phyloP scores from a whole-genome alignment of 2,329 filamentous ascomycete species.

The Penicillium sp. region DNA sequence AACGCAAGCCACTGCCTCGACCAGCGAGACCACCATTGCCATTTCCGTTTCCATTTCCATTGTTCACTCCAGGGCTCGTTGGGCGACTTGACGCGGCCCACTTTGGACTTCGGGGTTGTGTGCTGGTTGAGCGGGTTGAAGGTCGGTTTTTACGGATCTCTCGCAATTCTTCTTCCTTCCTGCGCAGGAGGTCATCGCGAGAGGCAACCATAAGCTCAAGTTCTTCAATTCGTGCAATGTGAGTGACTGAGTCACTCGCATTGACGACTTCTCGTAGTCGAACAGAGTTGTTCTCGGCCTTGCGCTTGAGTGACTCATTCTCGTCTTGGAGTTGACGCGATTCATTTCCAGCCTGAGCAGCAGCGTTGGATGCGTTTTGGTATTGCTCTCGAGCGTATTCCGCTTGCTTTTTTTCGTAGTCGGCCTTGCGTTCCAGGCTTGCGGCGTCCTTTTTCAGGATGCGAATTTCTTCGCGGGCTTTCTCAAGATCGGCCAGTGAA shows the following conservation, averaged over 20 bases:
- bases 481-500: slow-evolving; percentile 43
- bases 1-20: slow-evolving; percentile 40
- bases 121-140: slow-evolving; percentile 44
- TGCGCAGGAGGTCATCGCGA: slow-evolving; percentile 42
- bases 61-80: slow-evolving; percentile 40
- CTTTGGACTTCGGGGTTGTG: slow-evolving; percentile 45
- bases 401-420: slow-evolving; percentile 45
- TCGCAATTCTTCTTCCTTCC: slow-evolving; percentile 48
- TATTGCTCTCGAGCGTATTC: slow-evolving; percentile 51
- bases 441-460: slow-evolving; percentile 37
- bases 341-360: slow-evolving; percentile 44
- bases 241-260: slow-evolving; percentile 32
- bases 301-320: slow-evolving; percentile 37
- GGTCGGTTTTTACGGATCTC: slow-evolving; percentile 47
- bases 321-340: slow-evolving; percentile 39
- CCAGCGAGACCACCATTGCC: slow-evolving; percentile 24
- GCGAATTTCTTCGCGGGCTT: slow-evolving; percentile 41
- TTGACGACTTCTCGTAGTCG: slow-evolving; percentile 42
- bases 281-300: slow-evolving; percentile 37
- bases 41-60: slow-evolving; percentile 32
- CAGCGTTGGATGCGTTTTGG: slow-evolving; percentile 47
- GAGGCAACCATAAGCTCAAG: slow-evolving; percentile 37
- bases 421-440: slow-evolving; percentile 38
- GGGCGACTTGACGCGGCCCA: slow-evolving; percentile 40
- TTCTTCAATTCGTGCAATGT: slow-evolving; percentile 41